phyloP scores from a whole-genome alignment of 148 eudicot genomes.

The Camellia japonica region DNA sequence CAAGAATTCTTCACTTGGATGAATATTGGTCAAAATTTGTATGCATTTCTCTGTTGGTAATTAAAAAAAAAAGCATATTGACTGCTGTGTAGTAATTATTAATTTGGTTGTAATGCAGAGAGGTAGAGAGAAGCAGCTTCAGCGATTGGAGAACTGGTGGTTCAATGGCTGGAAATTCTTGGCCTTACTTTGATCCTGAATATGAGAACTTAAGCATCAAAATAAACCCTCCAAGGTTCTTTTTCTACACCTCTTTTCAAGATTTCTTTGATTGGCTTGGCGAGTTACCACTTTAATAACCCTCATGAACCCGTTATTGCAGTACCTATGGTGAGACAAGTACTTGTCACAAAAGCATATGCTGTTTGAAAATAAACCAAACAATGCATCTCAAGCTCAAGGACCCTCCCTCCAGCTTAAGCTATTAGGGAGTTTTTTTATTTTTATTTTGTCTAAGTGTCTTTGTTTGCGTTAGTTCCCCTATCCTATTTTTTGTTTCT shows the following conservation, averaged over 20 bases:
- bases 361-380: background rate
- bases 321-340: background rate
- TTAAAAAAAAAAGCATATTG: background rate
- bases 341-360: background rate
- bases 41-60: background rate
- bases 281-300: too few species aligned
- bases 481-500: background rate
- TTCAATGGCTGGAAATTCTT: conserved; percentile 33
- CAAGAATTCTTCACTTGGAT: too few species aligned
- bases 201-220: conserved; percentile 76
- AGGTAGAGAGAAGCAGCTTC: background rate
- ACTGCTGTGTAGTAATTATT: background rate
- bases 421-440: background rate
- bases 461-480: background rate
- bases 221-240: conserved; percentile 85
- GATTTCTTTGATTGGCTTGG: background rate
- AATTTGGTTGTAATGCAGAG: conserved; percentile 15
- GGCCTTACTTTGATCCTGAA: conserved; percentile 90
- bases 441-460: background rate
- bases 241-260: conserved; percentile 8
- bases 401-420: background rate
- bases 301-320: background rate
- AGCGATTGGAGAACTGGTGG: conserved; percentile 1
- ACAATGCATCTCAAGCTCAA: background rate
- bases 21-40: background rate